Evolutionary conservation across 1,284 basidiomycete species (phyloP).

Genomic region (Rhodofomes roseus): DNA sequence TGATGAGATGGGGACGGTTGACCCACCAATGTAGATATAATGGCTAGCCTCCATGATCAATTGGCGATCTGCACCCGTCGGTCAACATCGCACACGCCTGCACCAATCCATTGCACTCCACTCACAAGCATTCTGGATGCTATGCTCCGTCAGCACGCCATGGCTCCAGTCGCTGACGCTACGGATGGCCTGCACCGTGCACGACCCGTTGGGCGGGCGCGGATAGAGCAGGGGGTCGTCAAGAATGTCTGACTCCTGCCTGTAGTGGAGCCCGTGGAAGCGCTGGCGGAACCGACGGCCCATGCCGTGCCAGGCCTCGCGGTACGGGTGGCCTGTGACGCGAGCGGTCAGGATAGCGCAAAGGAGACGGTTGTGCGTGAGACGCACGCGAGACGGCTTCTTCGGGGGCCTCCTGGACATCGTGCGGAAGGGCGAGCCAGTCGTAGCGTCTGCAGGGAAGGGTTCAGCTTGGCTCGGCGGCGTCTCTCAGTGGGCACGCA

Average conservation of each 20-base stretch:
- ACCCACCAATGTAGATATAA: constrained; percentile 84
- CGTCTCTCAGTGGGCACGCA: background rate
- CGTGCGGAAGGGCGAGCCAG: constrained; percentile 84
- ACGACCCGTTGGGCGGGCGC: constrained; percentile 43
- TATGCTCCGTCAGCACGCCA: constrained; percentile 81
- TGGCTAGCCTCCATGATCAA: constrained; percentile 83
- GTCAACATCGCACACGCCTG: constrained; percentile 3
- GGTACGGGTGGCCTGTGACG: constrained; percentile 61
- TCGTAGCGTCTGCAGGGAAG: constrained; percentile 45
- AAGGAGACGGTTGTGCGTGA: background rate
- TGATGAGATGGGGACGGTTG: background rate
- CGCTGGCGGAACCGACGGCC: constrained; percentile 63
- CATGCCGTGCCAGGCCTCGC: constrained; percentile 54
- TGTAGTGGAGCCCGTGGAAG: constrained; percentile 37
- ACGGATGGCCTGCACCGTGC: constrained; percentile 74
- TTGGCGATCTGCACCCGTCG: constrained; percentile 57
- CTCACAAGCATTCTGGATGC: constrained; percentile 85
- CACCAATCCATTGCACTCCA: constrained; percentile 14
- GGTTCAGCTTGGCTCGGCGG: background rate
- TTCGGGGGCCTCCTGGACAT: constrained; percentile 53
- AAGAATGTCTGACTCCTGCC: constrained; percentile 26
- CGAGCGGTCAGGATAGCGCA: background rate
- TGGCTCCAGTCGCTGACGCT: constrained; percentile 91
- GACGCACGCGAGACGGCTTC: constrained; percentile 60
- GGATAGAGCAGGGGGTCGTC: constrained; percentile 31